Percentiles rank a stretch among this genome's conserved stretches.
phyloP scores from a whole-genome alignment of 1,139 yeast genomes.

The Candida sp. region DNA sequence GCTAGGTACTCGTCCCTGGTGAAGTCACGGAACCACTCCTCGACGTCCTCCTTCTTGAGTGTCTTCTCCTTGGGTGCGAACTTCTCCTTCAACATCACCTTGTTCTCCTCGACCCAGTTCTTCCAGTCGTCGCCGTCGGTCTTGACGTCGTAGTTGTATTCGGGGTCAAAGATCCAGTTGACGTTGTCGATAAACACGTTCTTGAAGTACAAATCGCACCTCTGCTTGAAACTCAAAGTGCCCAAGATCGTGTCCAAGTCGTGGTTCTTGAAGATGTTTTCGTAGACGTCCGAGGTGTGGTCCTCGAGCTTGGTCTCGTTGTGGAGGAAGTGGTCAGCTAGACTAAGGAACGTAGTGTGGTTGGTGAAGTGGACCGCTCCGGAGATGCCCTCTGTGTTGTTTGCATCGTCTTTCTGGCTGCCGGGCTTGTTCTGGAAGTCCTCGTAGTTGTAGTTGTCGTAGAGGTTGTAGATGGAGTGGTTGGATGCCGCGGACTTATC shows the following conservation, averaged over 20 bases:
- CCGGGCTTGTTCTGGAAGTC: too few species aligned
- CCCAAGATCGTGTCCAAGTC: conserved; percentile 23
- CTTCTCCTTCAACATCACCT: not conserved
- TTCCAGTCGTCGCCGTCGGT: not conserved
- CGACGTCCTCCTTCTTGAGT: not conserved
- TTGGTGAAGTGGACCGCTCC: not conserved
- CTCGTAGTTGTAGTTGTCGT: not conserved
- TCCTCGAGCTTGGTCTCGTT: not conserved
- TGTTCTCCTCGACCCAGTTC: not conserved
- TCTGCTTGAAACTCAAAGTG: conserved; percentile 22
- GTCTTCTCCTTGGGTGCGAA: not conserved
- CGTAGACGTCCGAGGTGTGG: conserved; percentile 24
- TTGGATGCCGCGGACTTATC: not conserved
- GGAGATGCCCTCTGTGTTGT: not conserved
- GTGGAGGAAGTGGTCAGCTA: not conserved
- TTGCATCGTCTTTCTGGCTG: too few species aligned
- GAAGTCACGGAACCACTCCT: conserved; percentile 20
- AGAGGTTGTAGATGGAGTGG: conserved; percentile 3
- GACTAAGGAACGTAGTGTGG: not conserved
- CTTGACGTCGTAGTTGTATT: conserved; percentile 20
- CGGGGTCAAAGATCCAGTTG: conserved; percentile 32
- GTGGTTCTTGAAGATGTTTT: conserved; percentile 26
- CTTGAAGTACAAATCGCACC: conserved; percentile 37
- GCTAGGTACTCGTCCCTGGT: conserved; percentile 18
- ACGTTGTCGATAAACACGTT: conserved; percentile 24